Percentiles rank a stretch among this genome's conserved stretches.
Conservation (phyloP, 208 protist genomes). For the Leishmania gerbilli region DNA sequence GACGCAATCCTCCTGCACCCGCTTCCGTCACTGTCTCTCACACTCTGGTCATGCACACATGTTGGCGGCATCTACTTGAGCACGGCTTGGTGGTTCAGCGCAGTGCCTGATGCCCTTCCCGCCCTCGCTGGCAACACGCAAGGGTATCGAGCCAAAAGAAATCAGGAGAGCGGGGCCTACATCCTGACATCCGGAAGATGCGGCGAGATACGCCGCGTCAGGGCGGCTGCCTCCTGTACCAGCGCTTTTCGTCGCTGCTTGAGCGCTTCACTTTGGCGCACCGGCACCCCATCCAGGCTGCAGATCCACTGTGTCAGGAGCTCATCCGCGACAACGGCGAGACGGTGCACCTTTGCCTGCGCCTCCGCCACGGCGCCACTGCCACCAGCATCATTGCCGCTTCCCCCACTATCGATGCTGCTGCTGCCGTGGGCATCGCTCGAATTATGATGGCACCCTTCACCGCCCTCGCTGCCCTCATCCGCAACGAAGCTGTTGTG, state of each 20-base stretch:
- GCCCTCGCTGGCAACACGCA: neutral
- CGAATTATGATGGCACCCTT: neutral
- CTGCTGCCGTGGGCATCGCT: neutral
- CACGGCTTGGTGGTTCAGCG: neutral
- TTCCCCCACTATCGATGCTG: constrained; percentile 5
- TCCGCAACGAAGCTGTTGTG: neutral
- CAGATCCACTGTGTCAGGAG: constrained; percentile 74
- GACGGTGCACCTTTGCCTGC: constrained; percentile 24
- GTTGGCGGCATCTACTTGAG: neutral
- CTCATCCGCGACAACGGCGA: constrained; percentile 63
- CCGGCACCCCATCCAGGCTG: constrained; percentile 59
- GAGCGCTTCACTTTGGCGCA: constrained; percentile 39
- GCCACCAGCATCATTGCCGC: neutral
- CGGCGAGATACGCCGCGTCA: constrained; percentile 47
- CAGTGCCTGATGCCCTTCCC: neutral
- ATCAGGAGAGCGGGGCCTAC: neutral
- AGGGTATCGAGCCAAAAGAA: neutral
- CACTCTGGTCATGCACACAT: neutral
- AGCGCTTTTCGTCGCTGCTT: constrained; percentile 47
- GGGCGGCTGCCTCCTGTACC: constrained; percentile 35
- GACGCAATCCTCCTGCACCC: neutral
- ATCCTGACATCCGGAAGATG: constrained; percentile 16
- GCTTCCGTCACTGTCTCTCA: neutral
- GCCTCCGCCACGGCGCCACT: constrained; percentile 16
- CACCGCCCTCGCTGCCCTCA: neutral